Evolutionary conservation across 23 red algal species (phyloP).

Genomic region (Gracilaria domingensis): DNA sequence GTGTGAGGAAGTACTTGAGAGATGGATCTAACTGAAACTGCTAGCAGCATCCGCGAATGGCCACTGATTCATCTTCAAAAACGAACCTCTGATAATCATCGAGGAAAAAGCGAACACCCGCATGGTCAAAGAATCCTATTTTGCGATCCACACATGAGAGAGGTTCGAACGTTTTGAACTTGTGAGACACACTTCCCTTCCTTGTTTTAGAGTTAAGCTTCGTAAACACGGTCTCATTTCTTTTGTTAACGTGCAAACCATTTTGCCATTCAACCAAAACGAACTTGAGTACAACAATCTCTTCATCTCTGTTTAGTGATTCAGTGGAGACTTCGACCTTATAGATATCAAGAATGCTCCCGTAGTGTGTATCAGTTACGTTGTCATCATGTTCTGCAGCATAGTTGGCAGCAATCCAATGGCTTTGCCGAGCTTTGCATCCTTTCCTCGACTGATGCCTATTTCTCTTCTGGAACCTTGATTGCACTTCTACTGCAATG

Average conservation of each 20-base stretch:
- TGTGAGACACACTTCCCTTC: background rate
- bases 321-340: background rate
- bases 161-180: background rate
- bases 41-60: no score
- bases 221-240: background rate
- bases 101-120: no score
- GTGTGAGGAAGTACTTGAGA: no score
- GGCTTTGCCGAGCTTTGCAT: constrained; percentile 15
- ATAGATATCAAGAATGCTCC: background rate
- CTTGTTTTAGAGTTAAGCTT: background rate
- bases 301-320: background rate
- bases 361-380: background rate
- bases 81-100: no score
- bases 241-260: background rate
- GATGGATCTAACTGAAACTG: no score
- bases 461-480: background rate
- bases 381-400: background rate
- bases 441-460: background rate
- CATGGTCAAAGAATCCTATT: constrained; percentile 36
- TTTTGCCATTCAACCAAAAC: background rate
- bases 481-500: background rate
- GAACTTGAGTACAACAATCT: no score
- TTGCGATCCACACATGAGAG: constrained; percentile 2
- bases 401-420: constrained; percentile 32
- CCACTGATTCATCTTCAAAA: no score